These are phyloP conservation scores for Fusarium clavum DNA, from an alignment of 2,329 filamentous ascomycete species.

Conservation along the genomic window DNA sequence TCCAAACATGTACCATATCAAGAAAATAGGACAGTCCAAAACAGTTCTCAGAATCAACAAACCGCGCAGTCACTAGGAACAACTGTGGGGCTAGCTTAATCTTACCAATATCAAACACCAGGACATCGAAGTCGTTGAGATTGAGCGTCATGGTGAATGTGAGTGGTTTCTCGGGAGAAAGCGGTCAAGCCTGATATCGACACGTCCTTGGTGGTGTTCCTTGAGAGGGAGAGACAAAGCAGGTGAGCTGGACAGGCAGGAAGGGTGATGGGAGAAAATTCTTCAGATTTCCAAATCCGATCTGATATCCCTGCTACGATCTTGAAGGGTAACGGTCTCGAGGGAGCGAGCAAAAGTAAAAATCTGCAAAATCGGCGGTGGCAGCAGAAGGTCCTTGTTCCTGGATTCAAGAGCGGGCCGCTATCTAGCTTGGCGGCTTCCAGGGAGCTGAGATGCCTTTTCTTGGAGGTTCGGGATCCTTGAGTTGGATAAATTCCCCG, in stretches of 20 bases:
- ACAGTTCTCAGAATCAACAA: constrained; percentile 1
- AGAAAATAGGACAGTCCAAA: constrained; percentile 5
- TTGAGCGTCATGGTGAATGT: constrained; percentile 39
- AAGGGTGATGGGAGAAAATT: constrained; percentile 4
- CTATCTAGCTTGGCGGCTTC: constrained; percentile 32
- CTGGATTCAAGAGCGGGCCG: constrained; percentile 43
- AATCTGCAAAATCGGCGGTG: constrained; percentile 16
- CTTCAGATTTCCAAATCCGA: constrained; percentile 13
- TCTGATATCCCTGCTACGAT: constrained; percentile 31
- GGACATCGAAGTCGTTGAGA: constrained; percentile 48
- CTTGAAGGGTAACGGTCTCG: constrained; percentile 4
- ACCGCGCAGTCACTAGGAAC: constrained; percentile 6
- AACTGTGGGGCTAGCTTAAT: constrained; percentile 20
- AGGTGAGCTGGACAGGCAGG: constrained; percentile 7
- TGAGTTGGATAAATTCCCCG: background rate
- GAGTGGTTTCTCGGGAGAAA: constrained; percentile 26
- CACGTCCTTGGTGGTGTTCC: constrained; percentile 17
- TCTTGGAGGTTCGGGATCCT: constrained; percentile 17
- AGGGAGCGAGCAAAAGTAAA: constrained; percentile 22
- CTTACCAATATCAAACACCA: constrained; percentile 56
- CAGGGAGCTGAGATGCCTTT: background rate
- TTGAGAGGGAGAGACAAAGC: constrained; percentile 6
- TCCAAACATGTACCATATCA: constrained; percentile 11
- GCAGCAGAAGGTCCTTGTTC: constrained; percentile 41
- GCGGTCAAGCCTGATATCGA: constrained; percentile 35